These are phyloP conservation scores for Hypoxylon fuscum DNA, from an alignment of 495 filamentous ascomycete species.

Conservation along the genomic window DNA sequence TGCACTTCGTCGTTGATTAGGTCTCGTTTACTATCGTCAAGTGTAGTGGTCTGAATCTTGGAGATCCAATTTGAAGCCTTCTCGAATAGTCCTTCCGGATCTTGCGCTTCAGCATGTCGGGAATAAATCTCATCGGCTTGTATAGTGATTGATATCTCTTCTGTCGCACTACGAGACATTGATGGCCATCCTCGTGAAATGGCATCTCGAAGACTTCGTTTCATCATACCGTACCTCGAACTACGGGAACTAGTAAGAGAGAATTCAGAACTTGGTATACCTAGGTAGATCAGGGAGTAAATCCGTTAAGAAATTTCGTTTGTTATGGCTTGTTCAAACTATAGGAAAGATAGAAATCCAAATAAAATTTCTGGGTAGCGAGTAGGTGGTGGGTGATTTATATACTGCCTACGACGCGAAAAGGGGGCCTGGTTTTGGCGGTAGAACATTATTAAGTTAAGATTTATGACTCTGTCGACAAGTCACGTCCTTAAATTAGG, in stretches of 20 bases:
- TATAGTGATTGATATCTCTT: neutral
- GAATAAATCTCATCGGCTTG: neutral
- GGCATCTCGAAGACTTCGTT: neutral
- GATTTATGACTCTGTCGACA: too few relatives aligned
- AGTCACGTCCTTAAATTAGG: too few relatives aligned
- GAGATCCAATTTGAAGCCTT: neutral
- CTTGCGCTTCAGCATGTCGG: neutral
- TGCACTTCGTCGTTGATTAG: conserved; percentile 8
- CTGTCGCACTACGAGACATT: too few relatives aligned
- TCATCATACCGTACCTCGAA: neutral
- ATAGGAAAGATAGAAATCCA: too few relatives aligned
- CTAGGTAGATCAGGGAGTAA: too few relatives aligned
- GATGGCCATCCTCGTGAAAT: neutral
- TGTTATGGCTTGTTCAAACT: too few relatives aligned
- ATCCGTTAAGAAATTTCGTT: neutral
- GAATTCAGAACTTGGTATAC: neutral
- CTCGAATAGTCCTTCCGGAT: neutral
- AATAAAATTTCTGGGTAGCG: too few relatives aligned
- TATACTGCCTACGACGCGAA: too few relatives aligned
- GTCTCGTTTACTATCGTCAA: neutral
- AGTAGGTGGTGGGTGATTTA: too few relatives aligned
- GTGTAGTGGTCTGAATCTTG: neutral
- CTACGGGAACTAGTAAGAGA: neutral
- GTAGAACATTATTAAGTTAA: too few relatives aligned
- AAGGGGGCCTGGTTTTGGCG: too few relatives aligned